phyloP scores from a whole-genome alignment of 257 asterid genomes.

The Ilex aquifolium region DNA sequence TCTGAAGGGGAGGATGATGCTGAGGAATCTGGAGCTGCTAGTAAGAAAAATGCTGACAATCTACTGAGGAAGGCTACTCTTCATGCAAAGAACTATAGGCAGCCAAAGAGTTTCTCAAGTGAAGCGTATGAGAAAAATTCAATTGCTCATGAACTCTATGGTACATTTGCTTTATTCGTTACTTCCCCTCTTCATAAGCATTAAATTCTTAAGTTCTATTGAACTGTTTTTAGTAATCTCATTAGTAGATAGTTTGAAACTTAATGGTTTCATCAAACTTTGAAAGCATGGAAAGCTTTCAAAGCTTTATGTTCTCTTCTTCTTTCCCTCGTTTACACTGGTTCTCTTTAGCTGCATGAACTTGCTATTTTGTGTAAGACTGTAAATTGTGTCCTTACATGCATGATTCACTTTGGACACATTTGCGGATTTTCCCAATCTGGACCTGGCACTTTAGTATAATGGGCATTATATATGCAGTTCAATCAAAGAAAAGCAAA shows the following conservation, averaged over 20 bases:
- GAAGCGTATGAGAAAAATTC: constrained; percentile 26
- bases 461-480: constrained; percentile 32
- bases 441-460: not conserved
- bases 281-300: too few species aligned
- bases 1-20: constrained; percentile 96
- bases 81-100: constrained; percentile 51
- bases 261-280: too few species aligned
- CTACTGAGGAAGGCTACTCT: constrained; percentile 58
- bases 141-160: constrained; percentile 36
- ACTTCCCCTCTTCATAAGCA: too few species aligned
- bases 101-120: constrained; percentile 27
- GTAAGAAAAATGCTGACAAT: constrained; percentile 58
- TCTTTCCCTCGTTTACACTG: not conserved
- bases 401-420: not conserved
- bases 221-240: too few species aligned
- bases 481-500: constrained; percentile 46
- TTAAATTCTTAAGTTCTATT: too few species aligned
- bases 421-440: too few species aligned
- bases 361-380: too few species aligned
- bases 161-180: constrained; percentile 28
- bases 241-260: too few species aligned
- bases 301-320: too few species aligned
- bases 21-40: constrained; percentile 57
- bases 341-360: not conserved
- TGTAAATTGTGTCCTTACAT: too few species aligned